Conservation (phyloP, 768 basidiomycete species). For the Trametes meyenii region DNA sequence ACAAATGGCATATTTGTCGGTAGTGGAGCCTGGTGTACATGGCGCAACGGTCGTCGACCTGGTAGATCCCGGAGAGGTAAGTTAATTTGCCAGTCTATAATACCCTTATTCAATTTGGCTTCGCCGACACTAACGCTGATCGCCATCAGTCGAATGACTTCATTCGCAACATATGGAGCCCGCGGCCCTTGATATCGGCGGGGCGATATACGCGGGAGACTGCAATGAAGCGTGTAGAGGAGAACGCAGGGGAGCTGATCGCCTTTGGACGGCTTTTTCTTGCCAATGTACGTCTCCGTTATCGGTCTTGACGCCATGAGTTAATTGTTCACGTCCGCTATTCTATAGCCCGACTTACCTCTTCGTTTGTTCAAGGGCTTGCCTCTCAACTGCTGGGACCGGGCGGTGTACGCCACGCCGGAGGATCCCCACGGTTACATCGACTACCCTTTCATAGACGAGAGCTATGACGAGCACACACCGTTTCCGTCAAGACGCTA, state of each 20-base stretch:
- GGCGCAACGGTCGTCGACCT: neutral
- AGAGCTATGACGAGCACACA: no score
- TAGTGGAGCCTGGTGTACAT: conserved; percentile 30
- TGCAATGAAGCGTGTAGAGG: conserved; percentile 23
- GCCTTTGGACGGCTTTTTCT: conserved; percentile 31
- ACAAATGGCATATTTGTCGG: conserved; percentile 32
- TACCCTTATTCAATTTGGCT: neutral
- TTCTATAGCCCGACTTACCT: conserved; percentile 18
- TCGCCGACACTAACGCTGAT: neutral
- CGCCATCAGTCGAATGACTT: conserved; percentile 25
- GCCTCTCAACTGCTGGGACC: conserved; percentile 3
- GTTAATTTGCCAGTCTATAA: no score
- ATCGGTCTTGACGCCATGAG: neutral
- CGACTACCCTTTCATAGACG: conserved; percentile 21
- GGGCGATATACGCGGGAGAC: conserved; percentile 30
- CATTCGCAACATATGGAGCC: conserved; percentile 30
- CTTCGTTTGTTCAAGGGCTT: conserved; percentile 16
- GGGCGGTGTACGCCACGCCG: conserved; percentile 6
- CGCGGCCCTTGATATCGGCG: conserved; percentile 27
- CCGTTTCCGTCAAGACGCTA: no score
- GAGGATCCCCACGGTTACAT: conserved; percentile 17
- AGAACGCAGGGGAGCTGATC: conserved; percentile 22
- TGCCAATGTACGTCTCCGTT: conserved; percentile 26
- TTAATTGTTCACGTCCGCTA: neutral
- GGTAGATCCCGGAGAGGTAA: conserved; percentile 1